Conservation (phyloP, 306 rosid genomes). For the Potentilla sterilis region DNA sequence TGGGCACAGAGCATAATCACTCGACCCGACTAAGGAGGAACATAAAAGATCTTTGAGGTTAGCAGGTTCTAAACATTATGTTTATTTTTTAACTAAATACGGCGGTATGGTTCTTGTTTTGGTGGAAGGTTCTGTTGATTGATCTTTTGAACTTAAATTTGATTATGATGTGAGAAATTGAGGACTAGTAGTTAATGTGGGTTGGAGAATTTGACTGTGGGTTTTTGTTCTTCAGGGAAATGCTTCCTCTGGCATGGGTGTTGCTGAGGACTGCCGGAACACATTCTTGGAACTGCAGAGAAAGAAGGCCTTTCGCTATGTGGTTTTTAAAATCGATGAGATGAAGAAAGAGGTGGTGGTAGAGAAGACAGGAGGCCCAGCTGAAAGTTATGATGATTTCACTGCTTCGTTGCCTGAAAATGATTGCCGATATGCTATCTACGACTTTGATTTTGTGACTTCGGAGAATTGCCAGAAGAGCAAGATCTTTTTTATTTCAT, state of each 20-base stretch:
- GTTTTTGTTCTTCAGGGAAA: constrained; percentile 42
- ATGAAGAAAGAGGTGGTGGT: constrained; percentile 74
- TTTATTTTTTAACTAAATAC: not conserved
- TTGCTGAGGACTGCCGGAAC: constrained; percentile 58
- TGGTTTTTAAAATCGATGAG: constrained; percentile 81
- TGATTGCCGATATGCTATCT: constrained; percentile 80
- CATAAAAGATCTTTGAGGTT: not conserved
- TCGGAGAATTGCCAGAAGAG: constrained; percentile 82
- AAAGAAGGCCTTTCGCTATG: constrained; percentile 73
- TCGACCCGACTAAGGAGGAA: not conserved
- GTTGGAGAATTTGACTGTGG: constrained; percentile 14
- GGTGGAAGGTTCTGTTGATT: not conserved
- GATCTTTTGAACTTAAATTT: not conserved
- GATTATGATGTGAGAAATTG: not conserved
- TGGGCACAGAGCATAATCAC: not conserved
- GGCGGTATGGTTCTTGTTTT: not conserved
- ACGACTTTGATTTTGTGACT: constrained; percentile 69
- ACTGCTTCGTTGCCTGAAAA: constrained; percentile 72
- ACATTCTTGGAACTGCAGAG: constrained; percentile 69
- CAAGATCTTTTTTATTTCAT: constrained; percentile 72
- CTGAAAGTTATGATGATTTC: constrained; percentile 77
- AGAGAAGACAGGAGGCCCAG: constrained; percentile 75
- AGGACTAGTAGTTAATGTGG: not conserved
- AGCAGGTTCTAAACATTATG: not conserved
- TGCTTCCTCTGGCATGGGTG: constrained; percentile 84